phyloP scores from a whole-genome alignment of 169 alveolate species.

The Plasmodium cynomolgi region DNA sequence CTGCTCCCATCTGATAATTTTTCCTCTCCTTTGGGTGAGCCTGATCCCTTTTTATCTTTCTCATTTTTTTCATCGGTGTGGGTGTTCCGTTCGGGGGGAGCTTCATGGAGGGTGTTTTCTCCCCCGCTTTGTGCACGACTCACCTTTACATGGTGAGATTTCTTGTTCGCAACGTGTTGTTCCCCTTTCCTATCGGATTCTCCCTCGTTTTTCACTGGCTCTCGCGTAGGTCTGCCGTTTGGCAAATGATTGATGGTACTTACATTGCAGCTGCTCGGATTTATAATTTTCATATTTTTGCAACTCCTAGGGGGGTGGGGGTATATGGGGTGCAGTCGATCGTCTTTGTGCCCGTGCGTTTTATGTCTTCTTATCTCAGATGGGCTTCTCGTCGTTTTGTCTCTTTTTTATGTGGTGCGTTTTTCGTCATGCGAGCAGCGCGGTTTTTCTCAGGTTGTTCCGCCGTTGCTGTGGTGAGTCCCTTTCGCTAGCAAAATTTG shows the following conservation, averaged over 20 bases:
- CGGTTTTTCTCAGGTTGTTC: neutral
- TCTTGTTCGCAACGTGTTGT: neutral
- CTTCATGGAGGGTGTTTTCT: neutral
- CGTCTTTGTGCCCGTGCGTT: neutral
- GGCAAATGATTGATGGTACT: neutral
- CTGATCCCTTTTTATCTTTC: neutral
- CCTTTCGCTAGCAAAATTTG: neutral
- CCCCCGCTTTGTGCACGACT: neutral
- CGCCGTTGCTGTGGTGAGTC: neutral
- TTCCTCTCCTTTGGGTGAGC: neutral
- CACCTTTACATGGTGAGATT: neutral
- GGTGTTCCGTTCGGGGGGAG: neutral
- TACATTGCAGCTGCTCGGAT: neutral
- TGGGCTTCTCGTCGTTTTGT: neutral
- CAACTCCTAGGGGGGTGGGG: neutral
- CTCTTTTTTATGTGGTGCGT: neutral
- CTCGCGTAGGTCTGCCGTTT: neutral
- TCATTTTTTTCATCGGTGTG: neutral
- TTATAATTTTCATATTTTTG: constrained; percentile 11
- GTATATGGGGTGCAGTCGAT: neutral
- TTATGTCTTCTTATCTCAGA: neutral
- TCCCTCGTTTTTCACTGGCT: neutral
- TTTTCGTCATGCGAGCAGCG: neutral
- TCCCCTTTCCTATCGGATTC: neutral
- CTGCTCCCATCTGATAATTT: neutral